These are phyloP conservation scores for Phaeosphaeriaceae sp. DNA, from an alignment of 2,329 filamentous ascomycete genomes.

Conservation along the genomic window DNA sequence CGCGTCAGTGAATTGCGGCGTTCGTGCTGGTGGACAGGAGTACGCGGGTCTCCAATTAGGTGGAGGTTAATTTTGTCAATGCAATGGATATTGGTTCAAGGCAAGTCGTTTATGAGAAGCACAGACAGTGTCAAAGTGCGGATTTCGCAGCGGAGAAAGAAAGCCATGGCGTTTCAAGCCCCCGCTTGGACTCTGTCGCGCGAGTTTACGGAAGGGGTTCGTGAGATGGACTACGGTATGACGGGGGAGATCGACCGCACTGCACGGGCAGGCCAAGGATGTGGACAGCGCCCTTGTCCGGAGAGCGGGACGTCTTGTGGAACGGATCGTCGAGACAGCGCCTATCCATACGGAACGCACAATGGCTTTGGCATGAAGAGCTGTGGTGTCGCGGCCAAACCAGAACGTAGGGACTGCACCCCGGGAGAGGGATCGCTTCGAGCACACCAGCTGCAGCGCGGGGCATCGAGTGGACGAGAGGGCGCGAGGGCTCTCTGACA, in stretches of 20 bases:
- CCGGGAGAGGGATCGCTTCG: constrained; percentile 31
- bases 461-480: constrained; percentile 16
- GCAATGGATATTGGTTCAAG: neutral
- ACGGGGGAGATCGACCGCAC: constrained; percentile 44
- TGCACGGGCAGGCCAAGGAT: constrained; percentile 38
- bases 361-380: constrained; percentile 12
- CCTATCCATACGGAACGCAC: constrained; percentile 23
- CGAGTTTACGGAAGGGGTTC: constrained; percentile 45
- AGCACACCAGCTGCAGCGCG: constrained; percentile 10
- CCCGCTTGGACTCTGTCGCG: constrained; percentile 37
- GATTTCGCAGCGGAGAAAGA: constrained; percentile 22
- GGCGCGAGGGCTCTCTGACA: constrained; percentile 3
- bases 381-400: constrained; percentile 22
- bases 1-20: neutral
- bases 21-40: neutral
- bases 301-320: constrained; percentile 45
- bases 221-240: constrained; percentile 41
- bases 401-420: constrained; percentile 24
- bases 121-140: constrained; percentile 15
- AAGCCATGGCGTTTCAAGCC: constrained; percentile 44
- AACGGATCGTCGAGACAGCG: constrained; percentile 39
- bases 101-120: constrained; percentile 5
- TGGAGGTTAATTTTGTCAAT: neutral
- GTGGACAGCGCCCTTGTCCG: constrained; percentile 34
- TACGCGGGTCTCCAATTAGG: neutral